phyloP scores from a whole-genome alignment of 2,329 filamentous ascomycete genomes.

The Trichoderma sp. region DNA sequence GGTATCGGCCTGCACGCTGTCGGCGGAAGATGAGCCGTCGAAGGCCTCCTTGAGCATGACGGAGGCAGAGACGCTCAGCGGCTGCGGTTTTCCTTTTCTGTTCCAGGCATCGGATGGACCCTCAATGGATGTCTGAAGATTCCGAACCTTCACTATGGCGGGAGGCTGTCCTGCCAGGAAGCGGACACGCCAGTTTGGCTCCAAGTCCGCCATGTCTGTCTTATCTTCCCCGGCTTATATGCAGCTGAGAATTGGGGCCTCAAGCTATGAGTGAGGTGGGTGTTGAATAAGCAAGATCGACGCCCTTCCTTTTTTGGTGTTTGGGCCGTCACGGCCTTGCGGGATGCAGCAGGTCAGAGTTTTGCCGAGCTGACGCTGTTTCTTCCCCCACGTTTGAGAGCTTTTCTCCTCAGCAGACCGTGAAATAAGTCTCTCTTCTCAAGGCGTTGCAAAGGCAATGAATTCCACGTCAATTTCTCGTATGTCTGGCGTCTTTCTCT shows the following conservation, averaged over 20 bases:
- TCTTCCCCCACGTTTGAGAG: not conserved
- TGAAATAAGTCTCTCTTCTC: not conserved
- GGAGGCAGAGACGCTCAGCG: constrained; percentile 60
- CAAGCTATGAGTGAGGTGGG: not conserved
- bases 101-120: constrained; percentile 71
- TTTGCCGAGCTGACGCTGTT: not conserved
- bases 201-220: constrained; percentile 26
- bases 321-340: not conserved
- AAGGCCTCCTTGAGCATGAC: constrained; percentile 60
- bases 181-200: constrained; percentile 30
- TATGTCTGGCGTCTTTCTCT: not conserved
- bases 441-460: not conserved
- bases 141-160: constrained; percentile 60
- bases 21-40: constrained; percentile 55
- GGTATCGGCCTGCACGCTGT: constrained; percentile 67
- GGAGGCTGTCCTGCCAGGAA: constrained; percentile 32
- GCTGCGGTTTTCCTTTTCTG: constrained; percentile 59
- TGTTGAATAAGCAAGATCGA: not conserved
- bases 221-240: constrained; percentile 14
- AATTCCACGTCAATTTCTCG: not conserved
- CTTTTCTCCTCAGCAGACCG: not conserved
- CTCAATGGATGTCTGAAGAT: constrained; percentile 58
- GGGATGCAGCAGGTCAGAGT: not conserved
- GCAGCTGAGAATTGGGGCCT: not conserved
- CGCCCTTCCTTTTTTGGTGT: not conserved